These are phyloP conservation scores for Lablab purpureus DNA, from an alignment of 306 rosid genomes.

Conservation along the genomic window DNA sequence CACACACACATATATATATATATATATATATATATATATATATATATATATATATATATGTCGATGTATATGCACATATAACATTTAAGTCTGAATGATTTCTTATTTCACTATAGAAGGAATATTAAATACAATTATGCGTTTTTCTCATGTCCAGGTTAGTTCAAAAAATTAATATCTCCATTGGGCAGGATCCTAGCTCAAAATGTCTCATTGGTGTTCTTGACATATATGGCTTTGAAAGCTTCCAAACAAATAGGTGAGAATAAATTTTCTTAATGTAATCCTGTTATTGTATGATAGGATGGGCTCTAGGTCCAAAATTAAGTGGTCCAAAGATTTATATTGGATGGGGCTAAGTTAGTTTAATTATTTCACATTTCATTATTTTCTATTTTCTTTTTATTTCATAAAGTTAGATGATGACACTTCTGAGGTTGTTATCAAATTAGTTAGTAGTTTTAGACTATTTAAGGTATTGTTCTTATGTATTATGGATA, in stretches of 20 bases:
- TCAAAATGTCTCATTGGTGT: slow-evolving; percentile 83
- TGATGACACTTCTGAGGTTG: neutral
- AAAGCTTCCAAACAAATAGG: slow-evolving; percentile 86
- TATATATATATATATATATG: neutral
- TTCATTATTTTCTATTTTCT: neutral
- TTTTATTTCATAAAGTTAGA: neutral
- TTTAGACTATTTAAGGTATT: neutral
- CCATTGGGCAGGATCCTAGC: slow-evolving; percentile 87
- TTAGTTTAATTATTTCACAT: no score
- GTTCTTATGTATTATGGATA: no score
- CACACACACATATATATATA: neutral
- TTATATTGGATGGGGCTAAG: neutral
- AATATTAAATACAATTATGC: slow-evolving; percentile 36
- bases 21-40: neutral
- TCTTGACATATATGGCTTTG: slow-evolving; percentile 96
- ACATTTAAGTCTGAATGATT: neutral
- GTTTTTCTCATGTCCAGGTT: slow-evolving; percentile 67
- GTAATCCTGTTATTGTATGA: slow-evolving; percentile 37
- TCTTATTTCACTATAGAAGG: slow-evolving; percentile 25
- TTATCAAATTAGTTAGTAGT: neutral
- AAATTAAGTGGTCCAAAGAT: neutral
- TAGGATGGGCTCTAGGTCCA: neutral
- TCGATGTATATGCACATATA: neutral
- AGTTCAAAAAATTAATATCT: slow-evolving; percentile 83
- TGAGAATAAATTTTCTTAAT: slow-evolving; percentile 44